Percentiles rank a stretch among this genome's conserved stretches.
phyloP scores from a whole-genome alignment of 2,329 filamentous ascomycete genomes.

The Talaromyces albobiverticillius region DNA sequence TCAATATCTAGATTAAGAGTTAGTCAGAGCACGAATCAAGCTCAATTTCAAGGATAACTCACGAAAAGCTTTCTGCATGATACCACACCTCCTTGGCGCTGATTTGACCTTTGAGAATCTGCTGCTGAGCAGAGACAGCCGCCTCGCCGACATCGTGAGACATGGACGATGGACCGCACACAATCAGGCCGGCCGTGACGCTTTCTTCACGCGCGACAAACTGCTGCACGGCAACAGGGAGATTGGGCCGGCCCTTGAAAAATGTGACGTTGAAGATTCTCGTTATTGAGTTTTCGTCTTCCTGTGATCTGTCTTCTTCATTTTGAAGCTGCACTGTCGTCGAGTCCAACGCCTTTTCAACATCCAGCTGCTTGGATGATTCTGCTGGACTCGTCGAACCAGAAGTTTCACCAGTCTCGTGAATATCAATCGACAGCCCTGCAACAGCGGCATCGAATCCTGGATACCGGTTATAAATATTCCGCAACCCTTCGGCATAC shows the following conservation, averaged over 20 bases:
- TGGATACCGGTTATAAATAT: neutral
- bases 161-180: constrained; percentile 47
- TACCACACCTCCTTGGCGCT: constrained; percentile 40
- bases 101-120: constrained; percentile 28
- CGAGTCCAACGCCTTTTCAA: neutral
- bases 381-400: too few species aligned
- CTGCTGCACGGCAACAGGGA: neutral
- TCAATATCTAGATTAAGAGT: neutral
- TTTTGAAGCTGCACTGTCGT: neutral
- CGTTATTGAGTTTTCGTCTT: neutral
- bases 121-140: constrained; percentile 42
- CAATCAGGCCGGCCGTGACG: constrained; percentile 28
- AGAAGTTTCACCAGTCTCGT: neutral
- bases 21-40: neutral
- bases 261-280: neutral
- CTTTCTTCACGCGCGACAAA: neutral
- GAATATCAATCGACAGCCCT: constrained; percentile 1
- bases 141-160: constrained; percentile 49
- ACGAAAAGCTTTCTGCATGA: constrained; percentile 50
- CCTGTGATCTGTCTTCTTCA: constrained; percentile 10
- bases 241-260: constrained; percentile 3
- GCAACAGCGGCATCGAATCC: neutral
- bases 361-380: neutral
- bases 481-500: constrained; percentile 1
- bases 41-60: constrained; percentile 23